A percentile compares a stretch with the other conserved stretches of the same genome.
Conservation (phyloP, 108 stramenopile genomes). For the Cyclotella baltica region DNA sequence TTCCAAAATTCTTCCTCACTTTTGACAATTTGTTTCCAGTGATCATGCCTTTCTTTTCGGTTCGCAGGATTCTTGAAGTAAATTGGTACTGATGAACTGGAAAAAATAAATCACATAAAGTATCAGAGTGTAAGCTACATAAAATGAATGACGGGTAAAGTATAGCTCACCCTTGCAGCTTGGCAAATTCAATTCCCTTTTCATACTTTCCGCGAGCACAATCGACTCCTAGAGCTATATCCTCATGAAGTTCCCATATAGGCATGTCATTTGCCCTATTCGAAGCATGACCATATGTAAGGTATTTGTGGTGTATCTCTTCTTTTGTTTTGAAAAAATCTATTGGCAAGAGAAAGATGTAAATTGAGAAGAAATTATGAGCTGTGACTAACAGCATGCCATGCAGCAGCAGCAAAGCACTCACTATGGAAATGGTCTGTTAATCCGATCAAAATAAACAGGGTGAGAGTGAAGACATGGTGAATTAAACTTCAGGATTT, state of each 20-base stretch:
- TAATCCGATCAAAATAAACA: too few relatives aligned
- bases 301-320: slow-evolving; percentile 55
- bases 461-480: too few relatives aligned
- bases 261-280: slow-evolving; percentile 33
- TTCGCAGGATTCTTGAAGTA: slow-evolving; percentile 32
- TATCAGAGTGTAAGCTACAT: not conserved
- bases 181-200: slow-evolving; percentile 4
- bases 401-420: too few relatives aligned
- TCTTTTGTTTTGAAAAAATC: slow-evolving; percentile 51
- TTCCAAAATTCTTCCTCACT: slow-evolving; percentile 20
- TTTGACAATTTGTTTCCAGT: slow-evolving; percentile 37
- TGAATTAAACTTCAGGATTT: too few relatives aligned
- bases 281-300: slow-evolving; percentile 60
- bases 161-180: slow-evolving; percentile 1
- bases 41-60: slow-evolving; percentile 23
- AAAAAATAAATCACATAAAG: not conserved
- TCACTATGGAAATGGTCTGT: too few relatives aligned
- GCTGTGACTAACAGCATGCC: too few relatives aligned
- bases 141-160: not conserved
- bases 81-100: slow-evolving; percentile 21
- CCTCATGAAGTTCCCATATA: slow-evolving; percentile 26
- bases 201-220: slow-evolving; percentile 37
- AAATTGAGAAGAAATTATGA: too few relatives aligned
- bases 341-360: too few relatives aligned
- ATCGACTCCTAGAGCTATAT: slow-evolving; percentile 32